Base-by-base conservation (phyloP, 805 yeast genomes). In the Pichia thaimueangensis region DNA sequence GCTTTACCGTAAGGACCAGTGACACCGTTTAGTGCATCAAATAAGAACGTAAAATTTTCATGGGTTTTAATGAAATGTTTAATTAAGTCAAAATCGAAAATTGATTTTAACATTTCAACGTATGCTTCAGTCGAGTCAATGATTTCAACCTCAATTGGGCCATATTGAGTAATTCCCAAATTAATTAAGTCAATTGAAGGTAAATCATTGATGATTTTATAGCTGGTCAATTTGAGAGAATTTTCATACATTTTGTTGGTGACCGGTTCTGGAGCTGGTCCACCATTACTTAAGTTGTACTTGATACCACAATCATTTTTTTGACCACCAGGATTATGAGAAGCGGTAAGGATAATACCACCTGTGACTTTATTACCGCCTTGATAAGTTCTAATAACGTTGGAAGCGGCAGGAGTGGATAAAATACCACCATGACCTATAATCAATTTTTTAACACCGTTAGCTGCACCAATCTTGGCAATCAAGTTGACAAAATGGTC, bases 281-380 rank as follows among this genome's bases (percentile, higher is more conserved):
- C 98, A 52, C 98, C 98, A 59, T 91, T 91, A 50, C 85, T 76
- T 62, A 93, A 70, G 64, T 91, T 93, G 70, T 93, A 93, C 69
- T 91, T 91, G 70, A 91, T 91, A 42, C 98, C 98, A 60, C 88
- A 73, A 61, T 91, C 98, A 50, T 85, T 80, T 22, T 73, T 67
- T 45, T 96, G 96, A 8, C 97, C 97, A 61, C 98, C 98, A 15
- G 98, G 98, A 65, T 91, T 91, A 65, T 91, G 98, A 20, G 95
- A 83, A 2, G 97, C 97, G 8, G 98, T 91, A 58, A 91, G 71
- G 52, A 93, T 86, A 65, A 91, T 91, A 48, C 97, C 97, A 48
- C 97, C 98, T 11, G 96, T 87, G 45, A 82, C 78, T 35, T 52
- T 58, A 25, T 62, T 67, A 11, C 45, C 38, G 10, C 51, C 47